Conservation (phyloP, 208 protist species). For the Trypanosoma brucei region DNA sequence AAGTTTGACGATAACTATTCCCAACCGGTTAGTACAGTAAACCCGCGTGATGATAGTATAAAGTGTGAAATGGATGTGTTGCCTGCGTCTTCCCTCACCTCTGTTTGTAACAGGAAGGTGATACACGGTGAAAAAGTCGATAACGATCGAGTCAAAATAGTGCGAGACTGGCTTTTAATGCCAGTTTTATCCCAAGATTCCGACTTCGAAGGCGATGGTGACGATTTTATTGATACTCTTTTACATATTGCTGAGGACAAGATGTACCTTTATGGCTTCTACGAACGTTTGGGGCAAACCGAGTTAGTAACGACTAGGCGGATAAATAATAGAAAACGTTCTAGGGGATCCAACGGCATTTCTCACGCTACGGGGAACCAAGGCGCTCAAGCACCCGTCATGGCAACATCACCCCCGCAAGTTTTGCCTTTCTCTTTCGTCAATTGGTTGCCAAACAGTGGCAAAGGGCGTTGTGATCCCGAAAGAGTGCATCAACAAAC, state of each 20-base stretch:
- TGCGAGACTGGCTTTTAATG: conserved; percentile 16
- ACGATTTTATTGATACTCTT: conserved; percentile 18
- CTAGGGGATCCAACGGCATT: conserved; percentile 1
- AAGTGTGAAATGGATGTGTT: not conserved
- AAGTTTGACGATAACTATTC: too few relatives aligned
- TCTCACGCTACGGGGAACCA: conserved; percentile 6
- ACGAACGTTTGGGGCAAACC: conserved; percentile 12
- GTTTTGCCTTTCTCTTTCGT: conserved; percentile 22
- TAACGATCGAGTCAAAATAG: not conserved
- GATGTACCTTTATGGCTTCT: conserved; percentile 27
- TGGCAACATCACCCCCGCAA: not conserved
- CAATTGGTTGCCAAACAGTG: conserved; percentile 6
- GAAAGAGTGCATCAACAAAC: not conserved
- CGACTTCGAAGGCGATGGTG: not conserved
- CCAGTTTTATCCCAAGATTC: not conserved
- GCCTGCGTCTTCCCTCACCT: conserved; percentile 3
- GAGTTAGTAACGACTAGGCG: conserved; percentile 2
- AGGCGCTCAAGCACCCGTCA: not conserved
- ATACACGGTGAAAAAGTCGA: not conserved
- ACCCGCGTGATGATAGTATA: not conserved
- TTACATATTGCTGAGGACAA: conserved; percentile 21
- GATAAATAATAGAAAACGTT: conserved; percentile 15
- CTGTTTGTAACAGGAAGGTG: not conserved
- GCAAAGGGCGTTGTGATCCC: not conserved
- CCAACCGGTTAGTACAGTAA: too few relatives aligned